Base-by-base conservation (phyloP, 2,329 filamentous ascomycete genomes). In the Fusarium tricinctum region DNA sequence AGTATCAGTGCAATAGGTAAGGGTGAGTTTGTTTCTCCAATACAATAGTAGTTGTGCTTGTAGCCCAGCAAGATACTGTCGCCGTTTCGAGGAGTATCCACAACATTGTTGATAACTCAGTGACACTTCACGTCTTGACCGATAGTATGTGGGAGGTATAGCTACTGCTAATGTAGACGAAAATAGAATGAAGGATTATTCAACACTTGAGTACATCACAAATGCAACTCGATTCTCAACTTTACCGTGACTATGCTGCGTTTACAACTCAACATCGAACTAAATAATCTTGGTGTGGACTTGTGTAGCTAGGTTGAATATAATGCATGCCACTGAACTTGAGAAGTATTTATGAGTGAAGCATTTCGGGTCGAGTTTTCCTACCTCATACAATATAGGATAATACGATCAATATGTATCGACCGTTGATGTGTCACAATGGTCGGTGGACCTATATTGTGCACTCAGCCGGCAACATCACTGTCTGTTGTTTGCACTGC, bases 401-500 rank as follows among this genome's bases (percentile, higher is more conserved):
- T 8, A 49, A 15, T 33, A n/a, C 5, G 17, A 10, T 38, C n/a
- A 38, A n/a, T n/a, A n/a, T n/a, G 35, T 19, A 38, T 38, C n/a
- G 17, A 12, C 17, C 14, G n/a, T 7, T 22, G n/a, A 50, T 60
- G 8, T 45, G 51, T 20, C 39, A 30, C 42, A 38, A 20, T 19
- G 7, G 35, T n/a, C 19, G 35, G 10, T 12, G 35, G 35, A 10
- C 39, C 39, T 30, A 50, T 13, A 19, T 23, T 12, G 26, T 59
- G 35, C 45, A 32, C 43, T 43, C 28, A 59, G 43, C 52, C 60
- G 46, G 26, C 23, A 28, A 15, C 44, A 38, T 32, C 42, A 48
- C 19, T 47, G 42, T 19, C 52, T 28, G 30, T 49, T 46, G 40
- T 67, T 64, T 58, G 60, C 58, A 58, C 52, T 54, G 63, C 51